These are phyloP conservation scores for Pichia scutulata DNA, from an alignment of 805 yeast genomes.

Conservation along the genomic window DNA sequence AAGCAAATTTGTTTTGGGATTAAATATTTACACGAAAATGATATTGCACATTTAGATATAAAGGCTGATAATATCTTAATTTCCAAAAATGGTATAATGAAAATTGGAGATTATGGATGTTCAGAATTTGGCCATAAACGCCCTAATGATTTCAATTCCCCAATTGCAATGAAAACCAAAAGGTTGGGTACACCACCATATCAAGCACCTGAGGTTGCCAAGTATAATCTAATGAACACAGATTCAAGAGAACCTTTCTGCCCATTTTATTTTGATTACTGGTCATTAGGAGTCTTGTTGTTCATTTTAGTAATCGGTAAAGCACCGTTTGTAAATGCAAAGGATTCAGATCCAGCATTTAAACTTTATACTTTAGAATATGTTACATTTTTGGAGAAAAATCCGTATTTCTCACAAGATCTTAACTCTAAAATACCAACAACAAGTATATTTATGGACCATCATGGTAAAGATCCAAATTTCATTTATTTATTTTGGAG, in stretches of 20 bases:
- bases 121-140: conserved; percentile 54
- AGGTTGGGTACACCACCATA: conserved; percentile 78
- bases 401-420: conserved; percentile 37
- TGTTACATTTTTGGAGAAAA: conserved; percentile 32
- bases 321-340: conserved; percentile 53
- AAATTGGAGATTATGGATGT: conserved; percentile 72
- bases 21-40: conserved; percentile 54
- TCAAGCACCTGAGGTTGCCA: conserved; percentile 70
- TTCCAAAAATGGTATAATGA: conserved; percentile 52
- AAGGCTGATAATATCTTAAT: conserved; percentile 68
- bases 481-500: conserved; percentile 45
- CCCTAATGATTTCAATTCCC: conserved; percentile 41
- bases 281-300: conserved; percentile 66
- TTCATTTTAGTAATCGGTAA: conserved; percentile 51
- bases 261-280: conserved; percentile 62
- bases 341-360: conserved; percentile 38
- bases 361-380: conserved; percentile 43
- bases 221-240: conserved; percentile 28
- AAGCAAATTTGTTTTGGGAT: conserved; percentile 62
- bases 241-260: conserved; percentile 30
- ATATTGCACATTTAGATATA: conserved; percentile 64
- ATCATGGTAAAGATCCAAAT: conserved; percentile 14
- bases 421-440: conserved; percentile 49
- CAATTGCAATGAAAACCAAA: conserved; percentile 30
- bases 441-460: conserved; percentile 26